Percentiles rank a stretch among this genome's conserved stretches.
Conservation (phyloP, 257 asterid species). For the Penstemon eatonii region DNA sequence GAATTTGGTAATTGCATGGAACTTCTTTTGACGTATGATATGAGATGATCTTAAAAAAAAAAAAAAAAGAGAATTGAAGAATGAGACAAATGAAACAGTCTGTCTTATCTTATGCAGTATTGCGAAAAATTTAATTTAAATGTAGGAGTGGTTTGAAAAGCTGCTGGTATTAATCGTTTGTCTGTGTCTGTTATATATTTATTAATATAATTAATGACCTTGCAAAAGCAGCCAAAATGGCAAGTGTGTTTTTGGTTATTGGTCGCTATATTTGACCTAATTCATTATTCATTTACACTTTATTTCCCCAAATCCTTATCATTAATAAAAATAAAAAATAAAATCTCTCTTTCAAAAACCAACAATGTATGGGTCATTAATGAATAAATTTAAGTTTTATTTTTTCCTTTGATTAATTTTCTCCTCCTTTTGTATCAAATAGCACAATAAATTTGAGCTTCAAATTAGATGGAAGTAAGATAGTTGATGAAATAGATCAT, state of each 20-base stretch:
- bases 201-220: conserved; percentile 30
- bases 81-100: conserved; percentile 16
- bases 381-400: no score
- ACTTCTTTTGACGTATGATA: neutral
- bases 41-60: neutral
- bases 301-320: neutral
- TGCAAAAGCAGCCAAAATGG: conserved; percentile 33
- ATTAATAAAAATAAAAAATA: neutral
- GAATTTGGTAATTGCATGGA: neutral
- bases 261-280: conserved; percentile 1
- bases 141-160: conserved; percentile 36
- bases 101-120: neutral
- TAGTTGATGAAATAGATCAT: no score
- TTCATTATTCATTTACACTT: conserved; percentile 12
- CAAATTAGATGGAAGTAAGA: no score
- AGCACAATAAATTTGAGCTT: no score
- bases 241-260: conserved; percentile 32
- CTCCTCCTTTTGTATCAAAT: no score
- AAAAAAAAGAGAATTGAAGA: neutral
- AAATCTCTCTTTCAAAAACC: no score
- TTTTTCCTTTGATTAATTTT: no score
- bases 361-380: no score
- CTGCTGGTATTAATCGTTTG: neutral
- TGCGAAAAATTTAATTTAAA: conserved; percentile 11
- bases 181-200: neutral